A percentile compares a stretch with the other conserved stretches of the same genome.
These are phyloP conservation scores for Lactarius indigo DNA, from an alignment of 768 basidiomycete genomes.

Conservation along the genomic window DNA sequence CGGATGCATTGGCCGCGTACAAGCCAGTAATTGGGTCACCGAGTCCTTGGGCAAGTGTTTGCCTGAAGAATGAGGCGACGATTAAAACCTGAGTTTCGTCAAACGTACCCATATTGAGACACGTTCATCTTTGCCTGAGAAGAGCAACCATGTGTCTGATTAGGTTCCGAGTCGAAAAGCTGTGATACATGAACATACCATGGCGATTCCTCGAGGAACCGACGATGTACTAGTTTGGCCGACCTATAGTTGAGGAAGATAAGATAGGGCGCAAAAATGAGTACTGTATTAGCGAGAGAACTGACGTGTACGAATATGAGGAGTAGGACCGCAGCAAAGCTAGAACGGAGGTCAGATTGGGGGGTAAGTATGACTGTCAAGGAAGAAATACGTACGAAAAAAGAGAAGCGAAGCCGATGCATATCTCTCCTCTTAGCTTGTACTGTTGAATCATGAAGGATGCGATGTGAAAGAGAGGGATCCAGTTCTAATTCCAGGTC, in stretches of 20 bases:
- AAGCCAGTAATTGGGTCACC: conserved; percentile 58
- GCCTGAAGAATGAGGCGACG: conserved; percentile 36
- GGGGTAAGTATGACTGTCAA: conserved; percentile 14
- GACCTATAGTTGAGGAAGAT: conserved; percentile 45
- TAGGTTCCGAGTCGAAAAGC: conserved; percentile 22
- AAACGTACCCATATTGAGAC: conserved; percentile 63
- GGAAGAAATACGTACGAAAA: conserved; percentile 54
- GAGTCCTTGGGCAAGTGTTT: conserved; percentile 38
- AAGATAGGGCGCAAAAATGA: conserved; percentile 27
- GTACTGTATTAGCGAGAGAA: conserved; percentile 24
- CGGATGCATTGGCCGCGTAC: conserved; percentile 62
- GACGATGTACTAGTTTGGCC: conserved; percentile 78
- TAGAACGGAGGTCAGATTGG: conserved; percentile 36
- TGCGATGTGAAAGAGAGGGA: not conserved
- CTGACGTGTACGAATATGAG: conserved; percentile 81
- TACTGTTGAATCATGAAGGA: conserved; percentile 11
- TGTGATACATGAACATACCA: conserved; percentile 46
- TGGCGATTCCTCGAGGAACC: conserved; percentile 66
- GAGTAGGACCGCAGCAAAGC: conserved; percentile 49
- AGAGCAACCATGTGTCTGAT: conserved; percentile 7
- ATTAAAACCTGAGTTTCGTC: conserved; percentile 1
- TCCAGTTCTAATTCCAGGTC: not conserved
- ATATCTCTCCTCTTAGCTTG: conserved; percentile 70
- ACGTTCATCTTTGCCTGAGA: conserved; percentile 64
- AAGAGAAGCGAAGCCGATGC: conserved; percentile 66